These are phyloP conservation scores for Penicillium digitatum DNA, from an alignment of 2,329 filamentous ascomycete species.

Conservation along the genomic window DNA sequence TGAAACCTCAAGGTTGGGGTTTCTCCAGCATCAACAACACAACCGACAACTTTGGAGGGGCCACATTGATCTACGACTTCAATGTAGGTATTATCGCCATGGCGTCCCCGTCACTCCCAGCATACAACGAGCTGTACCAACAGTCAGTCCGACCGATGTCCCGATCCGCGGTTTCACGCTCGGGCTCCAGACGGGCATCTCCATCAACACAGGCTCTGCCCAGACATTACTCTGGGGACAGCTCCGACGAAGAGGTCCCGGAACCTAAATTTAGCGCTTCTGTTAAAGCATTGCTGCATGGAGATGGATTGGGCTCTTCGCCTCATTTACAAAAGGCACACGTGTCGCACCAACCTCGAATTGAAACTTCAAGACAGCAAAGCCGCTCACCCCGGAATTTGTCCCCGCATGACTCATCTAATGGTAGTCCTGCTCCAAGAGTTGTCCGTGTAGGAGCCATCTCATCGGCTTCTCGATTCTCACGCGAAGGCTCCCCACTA, in stretches of 20 bases:
- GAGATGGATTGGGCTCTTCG: constrained; percentile 49
- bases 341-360: constrained; percentile 24
- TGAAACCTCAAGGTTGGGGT: constrained; percentile 16
- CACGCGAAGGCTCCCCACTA: constrained; percentile 39
- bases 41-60: constrained; percentile 22
- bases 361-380: constrained; percentile 28
- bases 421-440: constrained; percentile 42
- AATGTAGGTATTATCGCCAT: constrained; percentile 29
- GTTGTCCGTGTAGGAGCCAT: constrained; percentile 39
- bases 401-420: constrained; percentile 38
- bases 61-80: constrained; percentile 27
- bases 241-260: constrained; percentile 89
- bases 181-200: constrained; percentile 33
- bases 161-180: constrained; percentile 36
- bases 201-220: constrained; percentile 24
- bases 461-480: constrained; percentile 30
- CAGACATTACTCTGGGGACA: constrained; percentile 60
- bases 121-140: constrained; percentile 35
- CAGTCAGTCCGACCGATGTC: constrained; percentile 38
- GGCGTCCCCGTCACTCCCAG: constrained; percentile 38
- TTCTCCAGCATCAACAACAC: constrained; percentile 25
- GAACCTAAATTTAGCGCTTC: constrained; percentile 89
- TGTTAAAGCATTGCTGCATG: constrained; percentile 74
- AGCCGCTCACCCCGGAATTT: constrained; percentile 34
- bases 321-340: constrained; percentile 39